Evolutionary conservation across 352 stramenopile genomes (phyloP), one percentile per base, ranked within the genome.

Genomic region (Globisporangium nodosum): DNA sequence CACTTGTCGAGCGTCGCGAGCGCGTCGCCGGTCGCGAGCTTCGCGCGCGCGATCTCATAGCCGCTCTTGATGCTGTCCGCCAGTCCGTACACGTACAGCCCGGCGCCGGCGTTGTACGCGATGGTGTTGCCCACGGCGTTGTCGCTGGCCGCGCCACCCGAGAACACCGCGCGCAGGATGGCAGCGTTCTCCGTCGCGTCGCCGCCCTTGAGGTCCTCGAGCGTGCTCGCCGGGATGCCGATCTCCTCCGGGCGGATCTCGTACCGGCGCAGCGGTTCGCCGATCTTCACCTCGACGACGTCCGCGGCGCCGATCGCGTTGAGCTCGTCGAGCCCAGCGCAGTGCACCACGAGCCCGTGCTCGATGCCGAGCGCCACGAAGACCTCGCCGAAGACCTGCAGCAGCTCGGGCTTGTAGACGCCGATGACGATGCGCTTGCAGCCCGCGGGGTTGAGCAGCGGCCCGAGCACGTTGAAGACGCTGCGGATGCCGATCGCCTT

Each of bases 391-490:
- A 96, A 94, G 8, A 95, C 61, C 27, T 88, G 74, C 16, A 99
- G 74, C 16, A 99, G 74, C 6, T 87, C 66, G 5, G 97, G 91
- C 54, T 96, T 92, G 69, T 99, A 99, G 11, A 99, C 97, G 54
- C 97, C 97, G 68, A 99, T 99, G n/a, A 99, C 95, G 35, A 97
- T 80, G 49, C 82, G 85, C 66, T 98, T 90, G 53, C 97, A 98
- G 24, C 85, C 76, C 0, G 97, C 96, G 3, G 97, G 95, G 78
- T 99, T 99, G 5, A 98, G 92, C 66, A 99, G 92, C 31, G 97
- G 97, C 15, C 97, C 97, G 20, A 99, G 77, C 54, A 99, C 97
- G 70, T 99, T 99, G 66, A 99, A 99, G 27, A 97, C 89, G 12
- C 88, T 98, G 59, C 97, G 88, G 40, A 99, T 92, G 27, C 92